Evolutionary conservation across 176 grass and related monocot species (phyloP), one percentile per base, ranked within the genome.

Genomic region (Juncus inflexus): DNA sequence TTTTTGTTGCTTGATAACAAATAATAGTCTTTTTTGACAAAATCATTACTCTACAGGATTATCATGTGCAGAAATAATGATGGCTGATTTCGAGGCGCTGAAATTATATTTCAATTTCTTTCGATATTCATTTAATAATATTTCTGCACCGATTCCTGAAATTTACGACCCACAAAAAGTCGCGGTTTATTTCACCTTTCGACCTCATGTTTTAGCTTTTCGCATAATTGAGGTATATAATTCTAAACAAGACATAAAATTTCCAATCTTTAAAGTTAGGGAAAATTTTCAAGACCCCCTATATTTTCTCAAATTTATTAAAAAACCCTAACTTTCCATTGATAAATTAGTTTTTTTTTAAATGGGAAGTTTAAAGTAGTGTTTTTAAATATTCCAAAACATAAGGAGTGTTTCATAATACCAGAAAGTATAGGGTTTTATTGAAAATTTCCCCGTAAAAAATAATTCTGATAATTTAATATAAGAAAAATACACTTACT

Each of bases 11-110:
- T 5, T 71, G 14, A 70, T 39, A 42, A 43, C 37, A 56, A 58
- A 10, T 60, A 42, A 67, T 78, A 58, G 60, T 42, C 28, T 65
- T 78, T 39, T 43, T 10, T 19, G n/a, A 7, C 70, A 43, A 67
- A 42, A 60, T 35, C 58, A 6, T 37, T 73, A 39, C 52, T 65
- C 53, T 3, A 54, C 55, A 97, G 92, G 87, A 0, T 47, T 97
- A 54, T 97, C 87, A n/a, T 83, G 70, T 77, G 77, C 86, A 74
- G 94, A 91, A 65, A 36, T 97, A 64, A 79, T 91, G 82, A 97
- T 81, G 80, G 82, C 92, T 15, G 87, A 97, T 76, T n/a, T 78
- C 7, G 85, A 91, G 77, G 77, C 82, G 14, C 79, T 97, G 51
- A 86, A 89, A 42, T n/a, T 86, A 75, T 91, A 91, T 43, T 55